phyloP scores from a whole-genome alignment of 768 basidiomycete species.

The Boletus sp. region DNA sequence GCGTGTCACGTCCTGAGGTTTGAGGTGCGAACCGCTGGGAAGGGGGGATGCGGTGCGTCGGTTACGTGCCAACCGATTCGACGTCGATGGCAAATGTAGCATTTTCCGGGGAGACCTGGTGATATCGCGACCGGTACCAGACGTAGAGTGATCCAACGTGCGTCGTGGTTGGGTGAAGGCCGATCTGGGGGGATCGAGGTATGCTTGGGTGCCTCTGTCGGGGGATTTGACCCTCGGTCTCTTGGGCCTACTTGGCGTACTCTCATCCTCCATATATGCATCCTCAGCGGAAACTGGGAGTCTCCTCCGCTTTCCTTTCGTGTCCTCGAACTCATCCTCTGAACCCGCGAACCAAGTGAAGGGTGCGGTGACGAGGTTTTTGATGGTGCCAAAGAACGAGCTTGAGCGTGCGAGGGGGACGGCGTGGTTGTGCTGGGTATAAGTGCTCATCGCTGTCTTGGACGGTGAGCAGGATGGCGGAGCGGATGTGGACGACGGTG shows the following conservation, averaged over 20 bases:
- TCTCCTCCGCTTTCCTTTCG: constrained; percentile 57
- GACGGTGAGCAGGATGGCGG: constrained; percentile 18
- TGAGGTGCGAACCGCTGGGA: constrained; percentile 33
- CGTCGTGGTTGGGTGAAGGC: constrained; percentile 36
- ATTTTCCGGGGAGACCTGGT: constrained; percentile 31
- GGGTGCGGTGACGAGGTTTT: constrained; percentile 64
- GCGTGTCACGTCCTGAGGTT: constrained; percentile 41
- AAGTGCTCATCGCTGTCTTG: constrained; percentile 26
- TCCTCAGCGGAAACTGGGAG: constrained; percentile 29
- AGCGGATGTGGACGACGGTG: constrained; percentile 20
- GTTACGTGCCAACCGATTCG: constrained; percentile 33
- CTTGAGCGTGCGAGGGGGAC: constrained; percentile 48
- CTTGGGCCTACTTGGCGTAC: constrained; percentile 40
- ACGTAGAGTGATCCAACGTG: constrained; percentile 15
- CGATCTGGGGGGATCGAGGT: constrained; percentile 55
- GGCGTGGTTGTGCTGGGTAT: constrained; percentile 31
- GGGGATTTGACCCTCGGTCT: constrained; percentile 56
- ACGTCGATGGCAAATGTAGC: constrained; percentile 30
- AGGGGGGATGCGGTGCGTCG: constrained; percentile 46
- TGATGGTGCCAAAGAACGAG: constrained; percentile 62
- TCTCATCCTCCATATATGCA: constrained; percentile 31
- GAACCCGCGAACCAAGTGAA: constrained; percentile 52
- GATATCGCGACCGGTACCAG: constrained; percentile 21
- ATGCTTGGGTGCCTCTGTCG: constrained; percentile 38
- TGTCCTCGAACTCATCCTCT: constrained; percentile 49